phyloP scores from a whole-genome alignment of 106 monocot genomes.

The Apostasia shenzhenica region DNA sequence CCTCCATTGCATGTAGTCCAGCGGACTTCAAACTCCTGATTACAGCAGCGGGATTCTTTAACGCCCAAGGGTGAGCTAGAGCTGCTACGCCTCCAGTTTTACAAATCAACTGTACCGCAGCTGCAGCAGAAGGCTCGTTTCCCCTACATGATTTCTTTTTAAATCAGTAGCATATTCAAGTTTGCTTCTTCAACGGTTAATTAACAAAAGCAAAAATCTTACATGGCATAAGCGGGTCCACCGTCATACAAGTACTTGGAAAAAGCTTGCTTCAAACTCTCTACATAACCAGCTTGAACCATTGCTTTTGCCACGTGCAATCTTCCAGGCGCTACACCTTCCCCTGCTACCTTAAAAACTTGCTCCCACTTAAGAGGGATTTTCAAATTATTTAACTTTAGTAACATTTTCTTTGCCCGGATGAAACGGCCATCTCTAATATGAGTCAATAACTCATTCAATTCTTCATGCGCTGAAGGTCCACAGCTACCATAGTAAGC shows the following conservation, averaged over 20 bases:
- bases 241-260: slow-evolving; percentile 75
- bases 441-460: slow-evolving; percentile 40
- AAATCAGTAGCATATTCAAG: background rate
- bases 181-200: background rate
- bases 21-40: slow-evolving; percentile 55
- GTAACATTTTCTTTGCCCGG: slow-evolving; percentile 76
- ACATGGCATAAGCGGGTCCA: slow-evolving; percentile 91
- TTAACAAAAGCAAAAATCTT: slow-evolving; percentile 7
- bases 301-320: slow-evolving; percentile 87
- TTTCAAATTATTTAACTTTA: slow-evolving; percentile 61
- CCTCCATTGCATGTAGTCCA: slow-evolving; percentile 88
- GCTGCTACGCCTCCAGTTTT: slow-evolving; percentile 73
- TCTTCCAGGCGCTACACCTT: slow-evolving; percentile 90
- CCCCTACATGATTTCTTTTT: slow-evolving; percentile 30
- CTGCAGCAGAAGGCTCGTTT: slow-evolving; percentile 66
- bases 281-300: slow-evolving; percentile 85
- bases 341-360: slow-evolving; percentile 71
- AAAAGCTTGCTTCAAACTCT: slow-evolving; percentile 73
- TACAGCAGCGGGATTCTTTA: slow-evolving; percentile 65
- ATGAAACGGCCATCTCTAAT: slow-evolving; percentile 77
- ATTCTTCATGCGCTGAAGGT: slow-evolving; percentile 48
- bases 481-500: slow-evolving; percentile 87
- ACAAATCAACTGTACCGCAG: slow-evolving; percentile 58
- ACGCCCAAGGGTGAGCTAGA: slow-evolving; percentile 88
- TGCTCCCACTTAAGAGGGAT: slow-evolving; percentile 84